These are phyloP conservation scores for Ophiosphaerella herpotricha DNA, from an alignment of 2,329 filamentous ascomycete species.

Conservation along the genomic window DNA sequence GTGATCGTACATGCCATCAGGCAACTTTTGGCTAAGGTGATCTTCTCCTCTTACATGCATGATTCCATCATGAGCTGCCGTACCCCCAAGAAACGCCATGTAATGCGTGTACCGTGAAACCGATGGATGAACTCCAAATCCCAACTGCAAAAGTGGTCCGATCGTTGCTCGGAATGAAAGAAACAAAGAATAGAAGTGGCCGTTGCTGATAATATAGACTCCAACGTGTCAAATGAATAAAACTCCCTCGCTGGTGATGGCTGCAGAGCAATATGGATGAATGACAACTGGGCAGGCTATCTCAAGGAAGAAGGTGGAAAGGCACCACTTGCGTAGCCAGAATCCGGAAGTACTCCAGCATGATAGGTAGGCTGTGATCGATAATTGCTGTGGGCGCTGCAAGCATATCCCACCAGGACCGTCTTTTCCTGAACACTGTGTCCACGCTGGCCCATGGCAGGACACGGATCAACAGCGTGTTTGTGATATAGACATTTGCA, in stretches of 20 bases:
- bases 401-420: conserved; percentile 83
- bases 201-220: conserved; percentile 1
- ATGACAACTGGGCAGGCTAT: conserved; percentile 8
- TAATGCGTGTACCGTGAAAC: conserved; percentile 22
- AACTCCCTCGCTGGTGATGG: conserved; percentile 3
- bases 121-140: conserved; percentile 11
- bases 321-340: conserved; percentile 34
- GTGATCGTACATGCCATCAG: conserved; percentile 31
- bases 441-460: conserved; percentile 72
- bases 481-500: conserved; percentile 88
- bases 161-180: conserved; percentile 19
- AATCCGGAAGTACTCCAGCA: conserved; percentile 31
- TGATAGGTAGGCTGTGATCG: conserved; percentile 26
- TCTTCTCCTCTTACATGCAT: conserved; percentile 12
- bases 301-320: conserved; percentile 22
- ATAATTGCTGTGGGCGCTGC: conserved; percentile 58
- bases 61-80: neutral
- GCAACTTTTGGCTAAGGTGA: conserved; percentile 4
- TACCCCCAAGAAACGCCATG: conserved; percentile 29
- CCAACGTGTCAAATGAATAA: conserved; percentile 5
- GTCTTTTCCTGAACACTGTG: conserved; percentile 75
- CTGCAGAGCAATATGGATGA: conserved; percentile 1
- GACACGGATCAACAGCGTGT: conserved; percentile 83
- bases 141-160: conserved; percentile 6
- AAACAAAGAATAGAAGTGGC: conserved; percentile 28